Evolutionary conservation across 2,329 filamentous ascomycete genomes (phyloP).

Genomic region (Xylaria sp.): DNA sequence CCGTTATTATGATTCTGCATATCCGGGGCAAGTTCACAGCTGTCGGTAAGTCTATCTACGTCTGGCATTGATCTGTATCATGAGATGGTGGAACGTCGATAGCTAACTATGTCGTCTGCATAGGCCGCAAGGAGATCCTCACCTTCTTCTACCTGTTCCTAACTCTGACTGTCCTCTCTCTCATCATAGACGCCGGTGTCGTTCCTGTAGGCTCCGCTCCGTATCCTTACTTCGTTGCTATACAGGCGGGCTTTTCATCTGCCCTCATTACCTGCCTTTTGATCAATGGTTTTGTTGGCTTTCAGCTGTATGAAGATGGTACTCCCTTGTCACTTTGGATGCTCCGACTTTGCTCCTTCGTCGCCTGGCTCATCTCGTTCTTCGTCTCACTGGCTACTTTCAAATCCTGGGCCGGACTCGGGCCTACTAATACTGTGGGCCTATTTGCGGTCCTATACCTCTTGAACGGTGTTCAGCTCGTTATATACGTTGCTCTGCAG

Average conservation of each 20-base stretch:
- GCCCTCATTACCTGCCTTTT: conserved; percentile 88
- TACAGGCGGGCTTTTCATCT: conserved; percentile 85
- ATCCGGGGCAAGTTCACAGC: conserved; percentile 98
- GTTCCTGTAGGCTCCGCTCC: conserved; percentile 82
- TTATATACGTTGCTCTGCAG: conserved; percentile 89
- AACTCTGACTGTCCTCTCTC: conserved; percentile 85
- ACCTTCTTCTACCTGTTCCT: conserved; percentile 98
- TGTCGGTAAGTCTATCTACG: conserved; percentile 73
- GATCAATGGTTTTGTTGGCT: conserved; percentile 98
- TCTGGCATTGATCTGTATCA: not conserved
- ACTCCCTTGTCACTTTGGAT: conserved; percentile 95
- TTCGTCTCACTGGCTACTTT: conserved; percentile 92
- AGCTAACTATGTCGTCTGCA: conserved; percentile 31
- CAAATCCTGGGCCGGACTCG: conserved; percentile 87
- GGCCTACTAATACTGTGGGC: conserved; percentile 85
- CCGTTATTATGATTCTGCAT: conserved; percentile 96
- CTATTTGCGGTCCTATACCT: conserved; percentile 94
- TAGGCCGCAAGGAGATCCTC: conserved; percentile 75
- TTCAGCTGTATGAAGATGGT: conserved; percentile 97
- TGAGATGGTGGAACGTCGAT: not conserved
- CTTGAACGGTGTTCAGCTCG: conserved; percentile 85
- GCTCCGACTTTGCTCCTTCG: conserved; percentile 79
- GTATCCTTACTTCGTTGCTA: conserved; percentile 91
- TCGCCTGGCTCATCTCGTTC: conserved; percentile 87
- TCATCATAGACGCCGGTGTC: conserved; percentile 92